Percentiles rank a stretch among this genome's conserved stretches.
Conservation (phyloP, 176 grass and related monocot species). For the Oryza glaberrima region DNA sequence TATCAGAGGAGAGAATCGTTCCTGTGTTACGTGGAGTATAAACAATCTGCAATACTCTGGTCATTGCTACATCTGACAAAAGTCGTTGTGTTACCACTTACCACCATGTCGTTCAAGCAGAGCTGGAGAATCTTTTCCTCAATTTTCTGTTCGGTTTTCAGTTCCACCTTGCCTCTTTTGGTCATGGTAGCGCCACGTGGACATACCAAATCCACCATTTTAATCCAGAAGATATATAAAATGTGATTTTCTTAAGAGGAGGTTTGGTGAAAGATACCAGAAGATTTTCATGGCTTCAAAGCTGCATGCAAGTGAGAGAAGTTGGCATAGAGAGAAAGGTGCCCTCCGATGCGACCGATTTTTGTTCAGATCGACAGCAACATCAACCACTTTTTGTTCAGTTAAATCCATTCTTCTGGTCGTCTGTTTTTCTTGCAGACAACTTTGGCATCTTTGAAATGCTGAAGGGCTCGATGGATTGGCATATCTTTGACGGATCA, state of each 20-base stretch:
- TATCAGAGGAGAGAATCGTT: neutral
- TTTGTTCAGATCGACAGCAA: neutral
- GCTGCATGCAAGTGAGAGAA: neutral
- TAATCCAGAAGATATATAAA: neutral
- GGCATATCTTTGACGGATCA: conserved; percentile 14
- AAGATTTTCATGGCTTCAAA: neutral
- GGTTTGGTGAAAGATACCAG: neutral
- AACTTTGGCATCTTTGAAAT: neutral
- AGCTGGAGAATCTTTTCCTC: conserved; percentile 31
- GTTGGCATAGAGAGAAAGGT: neutral
- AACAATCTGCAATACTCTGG: neutral
- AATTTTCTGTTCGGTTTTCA: neutral
- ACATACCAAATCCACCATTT: conserved; percentile 7
- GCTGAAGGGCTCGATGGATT: neutral
- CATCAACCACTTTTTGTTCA: neutral
- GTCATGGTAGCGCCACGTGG: conserved; percentile 24
- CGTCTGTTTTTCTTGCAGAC: neutral
- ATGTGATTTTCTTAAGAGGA: neutral
- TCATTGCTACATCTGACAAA: conserved; percentile 10
- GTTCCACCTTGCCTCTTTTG: conserved; percentile 17
- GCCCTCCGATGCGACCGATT: neutral
- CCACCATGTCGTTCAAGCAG: conserved; percentile 2
- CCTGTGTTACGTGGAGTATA: neutral
- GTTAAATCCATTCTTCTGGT: neutral
- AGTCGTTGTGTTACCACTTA: neutral